Base-by-base conservation (phyloP, 352 stramenopile genomes). In the Peronosclerospora sorghi region DNA sequence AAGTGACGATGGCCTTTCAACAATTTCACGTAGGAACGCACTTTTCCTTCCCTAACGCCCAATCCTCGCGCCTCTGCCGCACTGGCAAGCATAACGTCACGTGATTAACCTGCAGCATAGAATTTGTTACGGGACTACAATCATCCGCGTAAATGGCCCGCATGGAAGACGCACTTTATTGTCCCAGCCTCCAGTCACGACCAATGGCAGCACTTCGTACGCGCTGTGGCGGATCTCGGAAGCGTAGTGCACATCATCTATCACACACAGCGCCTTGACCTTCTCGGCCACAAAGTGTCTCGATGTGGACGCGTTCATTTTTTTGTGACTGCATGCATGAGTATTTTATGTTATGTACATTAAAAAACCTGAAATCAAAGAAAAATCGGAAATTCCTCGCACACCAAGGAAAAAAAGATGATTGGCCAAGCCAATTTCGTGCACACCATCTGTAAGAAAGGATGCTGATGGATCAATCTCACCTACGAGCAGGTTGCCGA, bases 161-260 rank as follows among this genome's bases (percentile, higher is more conserved):
- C 1, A 38, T 12, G 13, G 10, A 23, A 35, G 7, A 40, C 35
- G 39, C 29, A 78, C 67, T 51, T 80, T 56, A 52, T 58, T 68
- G 49, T 80, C 70, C 65, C 70, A 83, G 18, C 65, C 66, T 32
- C 75, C 75, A 1, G 63, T 55, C 4, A 65, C 75, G 27, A 87
- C 39, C 32, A 85, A 46, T 41, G 75, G 75, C 21, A 87, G 59
- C 32, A 65, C 39, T 14, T 74, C 55, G 37, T 62, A 57, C 9
- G 66, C 51, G 13, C 54, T 37, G 8, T 54, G 53, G 9, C 51
- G 32, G 26, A 32, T 56, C 32, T 75, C 59, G 4, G 57, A 58
- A n/a, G 46, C 34, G 12, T 56, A 65, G 29, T 47, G 59, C 18
- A 78, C 64, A 51, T 83, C 69, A 40, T 68, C 78, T 39, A 84